Base-by-base conservation (phyloP, 2,329 filamentous ascomycete genomes). In the Phaeosphaeriaceae sp. region DNA sequence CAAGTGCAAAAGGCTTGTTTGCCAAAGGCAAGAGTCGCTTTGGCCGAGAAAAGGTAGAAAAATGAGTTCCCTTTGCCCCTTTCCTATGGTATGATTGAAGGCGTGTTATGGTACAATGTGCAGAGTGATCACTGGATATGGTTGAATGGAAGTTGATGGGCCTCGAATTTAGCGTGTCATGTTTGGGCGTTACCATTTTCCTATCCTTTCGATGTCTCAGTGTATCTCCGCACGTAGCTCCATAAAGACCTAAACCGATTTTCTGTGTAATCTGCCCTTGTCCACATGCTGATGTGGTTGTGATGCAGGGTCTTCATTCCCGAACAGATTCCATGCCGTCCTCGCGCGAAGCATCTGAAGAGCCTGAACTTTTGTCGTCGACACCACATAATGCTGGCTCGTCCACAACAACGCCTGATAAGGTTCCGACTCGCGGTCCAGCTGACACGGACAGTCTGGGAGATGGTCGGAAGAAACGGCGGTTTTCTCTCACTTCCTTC, bases 21-120 rank as follows among this genome's bases (percentile, higher is more conserved):
- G 92, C 91, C 65, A 96, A 96, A 81, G 92, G 93, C 67, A 94
- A 91, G 80, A 94, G 86, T 80, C 94, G 92, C 78, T 88, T 97
- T 71, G 82, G 83, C 76, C 78, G 79, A 73, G 91, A 95, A 79
- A 96, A 96, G 91, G 91, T 93, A 91, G 92, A 92, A 88, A 81
- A 83, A 85, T 88, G 81, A 89, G 83, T 86, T 85, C 79, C 72
- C 76, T 73, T 61, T 45, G 58, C 46, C 65, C 51, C 57, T 56
- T 49, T 51, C 51, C 53, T 42, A 51, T 54, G 53, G 48, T 46
- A 63, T 51, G 53, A 57, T 17, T 25, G 56, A 65, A 46, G 56
- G 54, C 55, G 53, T 44, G 56, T 46, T 53, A 70, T 55, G 51
- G 57, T 44, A 53, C 49, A 40, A 24, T 27, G 53, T 57, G 52